These are phyloP conservation scores for Boletus holoroseus DNA, from an alignment of 1,284 basidiomycete genomes.

Conservation along the genomic window DNA sequence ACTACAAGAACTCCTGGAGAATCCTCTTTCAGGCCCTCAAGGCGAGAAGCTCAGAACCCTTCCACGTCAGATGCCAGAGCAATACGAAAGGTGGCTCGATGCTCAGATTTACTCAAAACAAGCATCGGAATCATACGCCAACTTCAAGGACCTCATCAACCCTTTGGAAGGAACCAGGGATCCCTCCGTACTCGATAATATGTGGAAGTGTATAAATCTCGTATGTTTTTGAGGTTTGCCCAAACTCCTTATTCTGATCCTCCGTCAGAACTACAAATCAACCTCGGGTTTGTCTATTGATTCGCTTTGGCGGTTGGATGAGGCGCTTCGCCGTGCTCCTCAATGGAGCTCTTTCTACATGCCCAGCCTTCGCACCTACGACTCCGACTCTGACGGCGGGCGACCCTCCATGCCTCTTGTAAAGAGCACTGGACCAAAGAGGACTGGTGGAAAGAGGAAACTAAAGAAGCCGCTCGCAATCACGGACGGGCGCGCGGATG, in stretches of 20 bases:
- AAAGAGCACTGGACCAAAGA: slow-evolving; percentile 23
- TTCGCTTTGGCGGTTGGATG: slow-evolving; percentile 58
- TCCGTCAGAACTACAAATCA: slow-evolving; percentile 51
- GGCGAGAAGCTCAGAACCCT: slow-evolving; percentile 46
- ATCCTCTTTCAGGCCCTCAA: slow-evolving; percentile 49
- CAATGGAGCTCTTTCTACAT: slow-evolving; percentile 53
- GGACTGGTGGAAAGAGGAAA: slow-evolving; percentile 25
- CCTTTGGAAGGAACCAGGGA: slow-evolving; percentile 55
- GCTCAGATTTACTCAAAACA: slow-evolving; percentile 56
- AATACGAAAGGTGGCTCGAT: slow-evolving; percentile 59
- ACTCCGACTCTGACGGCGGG: slow-evolving; percentile 22
- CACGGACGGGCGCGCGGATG: slow-evolving; percentile 38
- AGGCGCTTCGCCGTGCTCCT: slow-evolving; percentile 46
- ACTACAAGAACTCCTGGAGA: slow-evolving; percentile 57
- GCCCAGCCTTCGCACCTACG: slow-evolving; percentile 24
- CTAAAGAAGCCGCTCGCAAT: slow-evolving; percentile 46
- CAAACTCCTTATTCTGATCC: background rate
- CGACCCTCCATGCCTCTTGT: slow-evolving; percentile 11
- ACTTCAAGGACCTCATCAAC: slow-evolving; percentile 51
- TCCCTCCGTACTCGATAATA: slow-evolving; percentile 44
- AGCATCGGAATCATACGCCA: slow-evolving; percentile 46
- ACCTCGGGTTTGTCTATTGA: slow-evolving; percentile 52
- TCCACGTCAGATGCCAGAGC: slow-evolving; percentile 47
- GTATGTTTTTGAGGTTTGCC: slow-evolving; percentile 33
- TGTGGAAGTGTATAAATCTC: slow-evolving; percentile 61